Evolutionary conservation across 2,329 filamentous ascomycete genomes (phyloP), one percentile per base, ranked within the genome.

Genomic region (Colletotrichum cordylinicola): DNA sequence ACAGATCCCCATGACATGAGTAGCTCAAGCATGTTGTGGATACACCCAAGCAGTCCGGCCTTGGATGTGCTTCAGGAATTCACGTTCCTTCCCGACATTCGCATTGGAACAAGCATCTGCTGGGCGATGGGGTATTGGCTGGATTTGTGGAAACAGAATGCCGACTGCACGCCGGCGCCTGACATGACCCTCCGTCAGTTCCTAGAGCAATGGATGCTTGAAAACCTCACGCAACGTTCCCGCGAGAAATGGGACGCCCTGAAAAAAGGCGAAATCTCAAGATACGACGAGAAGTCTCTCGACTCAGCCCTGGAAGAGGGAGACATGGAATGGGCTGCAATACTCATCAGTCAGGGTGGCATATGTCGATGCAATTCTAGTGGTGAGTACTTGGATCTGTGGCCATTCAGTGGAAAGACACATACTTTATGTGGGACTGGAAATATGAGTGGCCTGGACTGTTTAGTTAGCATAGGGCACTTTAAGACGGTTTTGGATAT

Each of bases 111-210:
- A 5, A 16, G 56, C 15, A 2, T 4, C 4, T 0, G 31, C 27
- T 60, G 56, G 8, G 8, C 8, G 7, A 27, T 27, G 15, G 6
- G 12, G 6, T 13, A 4, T 1, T 60, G 56, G 7, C 18, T 60
- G 4, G 27, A 33, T 5, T 15, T 16, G 2, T 60, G 13, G 29
- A 18, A 10, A 2, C 2, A 13, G 4, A 18, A 18, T 9, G 2
- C 8, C 8, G 1, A 0, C 8, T 7, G 6, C 16, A n/a, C 3
- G 8, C 10, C 15, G 18, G 16, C 7, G n/a, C n/a, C n/a, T n/a
- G n/a, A n/a, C n/a, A n/a, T 1, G 16, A 16, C 12, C 2, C 31
- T 60, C 6, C 5, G 12, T n/a, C 3, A 60, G 5, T 6, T 31
- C 2, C 2, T 60, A 8, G 24, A 35, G 4, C 15, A 33, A 3